Conservation (phyloP, 2,329 filamentous ascomycete genomes). For the Bipolaris gigantea region DNA sequence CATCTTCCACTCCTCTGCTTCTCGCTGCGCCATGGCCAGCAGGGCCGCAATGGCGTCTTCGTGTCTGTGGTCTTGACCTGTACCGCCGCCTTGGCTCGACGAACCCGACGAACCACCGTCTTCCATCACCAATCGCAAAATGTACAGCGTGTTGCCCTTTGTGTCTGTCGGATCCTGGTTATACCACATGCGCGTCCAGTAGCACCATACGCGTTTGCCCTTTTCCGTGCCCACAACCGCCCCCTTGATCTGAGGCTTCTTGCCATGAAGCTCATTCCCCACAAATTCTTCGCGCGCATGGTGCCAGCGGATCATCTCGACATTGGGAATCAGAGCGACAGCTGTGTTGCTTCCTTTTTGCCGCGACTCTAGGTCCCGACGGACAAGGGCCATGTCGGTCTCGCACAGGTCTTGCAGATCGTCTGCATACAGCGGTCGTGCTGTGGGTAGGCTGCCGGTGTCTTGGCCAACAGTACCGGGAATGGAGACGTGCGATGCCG, state of each 20-base stretch:
- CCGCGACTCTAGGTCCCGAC: conserved; percentile 52
- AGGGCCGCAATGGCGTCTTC: conserved; percentile 61
- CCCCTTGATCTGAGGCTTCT: conserved; percentile 65
- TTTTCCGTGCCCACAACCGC: conserved; percentile 61
- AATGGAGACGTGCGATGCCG: conserved; percentile 66
- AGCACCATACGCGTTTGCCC: conserved; percentile 68
- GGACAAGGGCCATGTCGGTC: conserved; percentile 66
- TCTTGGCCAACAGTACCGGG: conserved; percentile 12
- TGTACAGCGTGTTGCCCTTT: conserved; percentile 68
- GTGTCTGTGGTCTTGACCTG: conserved; percentile 18
- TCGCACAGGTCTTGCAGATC: conserved; percentile 65
- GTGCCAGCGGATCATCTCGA: conserved; percentile 73
- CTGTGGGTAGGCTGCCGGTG: conserved; percentile 23
- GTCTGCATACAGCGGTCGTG: conserved; percentile 57
- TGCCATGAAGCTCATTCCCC: conserved; percentile 62
- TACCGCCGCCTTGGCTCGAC: conserved; percentile 26
- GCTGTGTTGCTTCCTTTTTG: conserved; percentile 50
- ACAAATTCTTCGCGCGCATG: conserved; percentile 81
- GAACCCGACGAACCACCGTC: conserved; percentile 46
- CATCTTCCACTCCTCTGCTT: conserved; percentile 73
- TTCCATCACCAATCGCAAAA: conserved; percentile 70
- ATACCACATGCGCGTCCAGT: conserved; percentile 69
- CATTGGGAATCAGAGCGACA: conserved; percentile 70
- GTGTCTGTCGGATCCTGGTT: conserved; percentile 57
- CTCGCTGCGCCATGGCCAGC: conserved; percentile 65